Evolutionary conservation across 2,329 filamentous ascomycete species (phyloP), one percentile per base, ranked within the genome.

Genomic region (Dothiorella sarmentorum): DNA sequence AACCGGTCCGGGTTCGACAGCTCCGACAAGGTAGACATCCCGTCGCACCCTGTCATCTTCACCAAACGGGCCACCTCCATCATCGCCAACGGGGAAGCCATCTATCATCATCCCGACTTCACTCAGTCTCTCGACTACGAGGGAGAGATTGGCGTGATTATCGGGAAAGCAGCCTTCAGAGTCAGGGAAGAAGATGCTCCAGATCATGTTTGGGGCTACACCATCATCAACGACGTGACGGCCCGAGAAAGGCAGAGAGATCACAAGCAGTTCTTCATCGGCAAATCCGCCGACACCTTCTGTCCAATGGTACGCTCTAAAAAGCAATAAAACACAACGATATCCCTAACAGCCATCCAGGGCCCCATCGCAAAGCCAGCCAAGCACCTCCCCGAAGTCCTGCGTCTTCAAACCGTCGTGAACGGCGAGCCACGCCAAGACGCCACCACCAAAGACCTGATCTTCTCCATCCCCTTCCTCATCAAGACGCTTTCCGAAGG

Each of bases 211-310:
- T 83, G 80, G 80, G 82, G 82, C 0, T 84, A 78, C 61, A 82
- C 80, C 0, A 82, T 82, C 35, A 74, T 80, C 42, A 84, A 85
- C 63, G 82, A 84, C 51, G 71, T 84, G n/a, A 82, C 81, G 0
- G 80, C 80, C 0, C 69, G 82, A 10, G 78, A 79, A 42, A 74
- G 76, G 62, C 82, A 85, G 65, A 68, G 80, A 24, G 81, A 85
- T 49, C 82, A 85, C 60, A 84, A 84, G 65, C 82, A 85, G 61
- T 85, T 84, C 65, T 84, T 79, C 58, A 77, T 85, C 49, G 82
- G 82, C 7, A 84, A 84, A 65, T 81, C 77, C 0, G 69, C 76
- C 0, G 80, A 84, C 64, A 82, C 80, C 0, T 83, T 79, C 62
- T 84, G 80, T 61, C 81, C 81, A 0, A 83, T 83, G 72, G 77